Percentiles rank a stretch among this genome's conserved stretches.
Evolutionary conservation across 768 basidiomycete genomes (phyloP).

Genomic region (Russula abietina): DNA sequence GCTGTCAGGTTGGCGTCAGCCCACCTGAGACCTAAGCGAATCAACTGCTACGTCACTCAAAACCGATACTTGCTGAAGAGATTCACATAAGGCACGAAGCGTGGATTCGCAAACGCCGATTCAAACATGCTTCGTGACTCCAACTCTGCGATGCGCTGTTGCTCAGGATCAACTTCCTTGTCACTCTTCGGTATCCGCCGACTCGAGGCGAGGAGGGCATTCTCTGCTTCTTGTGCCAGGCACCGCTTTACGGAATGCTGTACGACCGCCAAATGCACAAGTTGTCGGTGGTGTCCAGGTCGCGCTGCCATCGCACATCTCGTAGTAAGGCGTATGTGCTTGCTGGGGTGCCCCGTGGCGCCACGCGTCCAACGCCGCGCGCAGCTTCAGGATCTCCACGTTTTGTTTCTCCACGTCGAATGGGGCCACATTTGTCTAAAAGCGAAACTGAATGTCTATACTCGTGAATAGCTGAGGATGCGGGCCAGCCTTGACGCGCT

Average conservation of each 20-base stretch:
- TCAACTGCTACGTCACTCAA: too few relatives aligned
- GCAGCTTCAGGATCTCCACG: constrained; percentile 17
- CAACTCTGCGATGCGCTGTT: background rate
- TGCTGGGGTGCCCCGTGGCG: background rate
- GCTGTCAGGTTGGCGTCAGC: too few relatives aligned
- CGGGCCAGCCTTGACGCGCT: constrained; percentile 24
- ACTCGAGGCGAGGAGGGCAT: too few relatives aligned
- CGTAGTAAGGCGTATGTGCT: background rate
- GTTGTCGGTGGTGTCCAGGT: background rate
- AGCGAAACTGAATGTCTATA: background rate
- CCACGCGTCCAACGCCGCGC: constrained; percentile 10
- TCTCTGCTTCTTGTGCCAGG: background rate
- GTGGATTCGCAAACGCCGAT: too few relatives aligned
- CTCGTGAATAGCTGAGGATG: background rate
- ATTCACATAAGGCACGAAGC: background rate
- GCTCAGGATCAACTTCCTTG: constrained; percentile 1
- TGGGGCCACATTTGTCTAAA: background rate
- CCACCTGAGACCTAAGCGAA: too few relatives aligned
- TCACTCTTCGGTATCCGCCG: background rate
- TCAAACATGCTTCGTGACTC: background rate
- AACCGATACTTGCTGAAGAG: constrained; percentile 6
- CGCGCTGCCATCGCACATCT: background rate
- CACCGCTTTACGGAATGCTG: constrained; percentile 14
- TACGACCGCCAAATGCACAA: constrained; percentile 21
- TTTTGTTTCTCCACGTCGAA: constrained; percentile 16